These are phyloP conservation scores for Geosmithia flava DNA, from an alignment of 2,329 filamentous ascomycete genomes.

Conservation along the genomic window DNA sequence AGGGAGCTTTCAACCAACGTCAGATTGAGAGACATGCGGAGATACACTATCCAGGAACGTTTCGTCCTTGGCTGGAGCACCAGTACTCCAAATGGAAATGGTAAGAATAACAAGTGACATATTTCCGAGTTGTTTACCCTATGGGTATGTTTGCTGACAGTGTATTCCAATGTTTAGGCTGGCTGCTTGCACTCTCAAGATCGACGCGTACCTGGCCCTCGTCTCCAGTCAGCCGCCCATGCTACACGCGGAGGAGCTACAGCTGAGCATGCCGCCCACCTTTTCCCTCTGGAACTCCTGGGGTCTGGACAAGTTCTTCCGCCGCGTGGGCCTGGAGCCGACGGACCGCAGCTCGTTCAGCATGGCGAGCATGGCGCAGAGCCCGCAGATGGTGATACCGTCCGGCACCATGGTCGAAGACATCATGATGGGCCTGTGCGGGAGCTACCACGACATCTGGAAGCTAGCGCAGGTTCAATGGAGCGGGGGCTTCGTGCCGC, in stretches of 20 bases:
- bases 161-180: neutral
- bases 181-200: constrained; percentile 16
- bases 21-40: constrained; percentile 20
- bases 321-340: constrained; percentile 17
- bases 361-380: constrained; percentile 15
- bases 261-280: constrained; percentile 18
- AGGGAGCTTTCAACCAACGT: constrained; percentile 21
- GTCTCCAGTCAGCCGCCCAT: constrained; percentile 16
- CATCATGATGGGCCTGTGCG: constrained; percentile 18
- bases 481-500: constrained; percentile 6
- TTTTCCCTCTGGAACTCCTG: constrained; percentile 22
- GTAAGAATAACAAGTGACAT: neutral
- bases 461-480: constrained; percentile 12
- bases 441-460: constrained; percentile 17
- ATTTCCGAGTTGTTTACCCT: no score
- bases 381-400: constrained; percentile 11
- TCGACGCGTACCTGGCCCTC: constrained; percentile 23
- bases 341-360: constrained; percentile 14
- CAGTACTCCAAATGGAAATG: constrained; percentile 2
- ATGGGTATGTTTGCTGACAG: neutral
- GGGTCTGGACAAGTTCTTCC: constrained; percentile 22
- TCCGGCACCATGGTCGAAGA: constrained; percentile 18
- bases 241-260: constrained; percentile 22
- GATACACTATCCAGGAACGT: constrained; percentile 20
- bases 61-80: constrained; percentile 19